Evolutionary conservation across 2,329 filamentous ascomycete species (phyloP).

Genomic region (Emydomyces testavorans): DNA sequence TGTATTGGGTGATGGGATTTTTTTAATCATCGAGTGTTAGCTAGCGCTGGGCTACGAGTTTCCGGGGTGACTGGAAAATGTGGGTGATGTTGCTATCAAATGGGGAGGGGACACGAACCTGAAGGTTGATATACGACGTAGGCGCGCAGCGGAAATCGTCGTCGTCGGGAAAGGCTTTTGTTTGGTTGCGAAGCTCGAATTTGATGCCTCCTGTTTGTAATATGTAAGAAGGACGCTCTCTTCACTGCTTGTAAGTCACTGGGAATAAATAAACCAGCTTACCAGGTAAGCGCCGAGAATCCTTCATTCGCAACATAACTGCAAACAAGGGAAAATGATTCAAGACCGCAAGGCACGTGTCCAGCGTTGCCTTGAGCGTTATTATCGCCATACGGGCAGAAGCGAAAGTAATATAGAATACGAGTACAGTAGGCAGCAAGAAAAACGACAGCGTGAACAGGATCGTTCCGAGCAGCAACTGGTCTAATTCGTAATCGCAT

Average conservation of each 20-base stretch:
- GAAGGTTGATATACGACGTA: conserved; percentile 75
- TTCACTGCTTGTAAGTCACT: background rate
- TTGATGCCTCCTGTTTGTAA: conserved; percentile 58
- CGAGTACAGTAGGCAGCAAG: conserved; percentile 81
- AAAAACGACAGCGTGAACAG: conserved; percentile 94
- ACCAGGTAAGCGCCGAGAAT: conserved; percentile 79
- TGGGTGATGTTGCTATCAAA: background rate
- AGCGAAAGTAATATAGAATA: conserved; percentile 95
- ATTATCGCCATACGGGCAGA: conserved; percentile 92
- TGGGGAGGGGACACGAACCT: conserved; percentile 45
- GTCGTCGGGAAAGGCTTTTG: conserved; percentile 24
- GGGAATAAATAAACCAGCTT: conserved; percentile 22
- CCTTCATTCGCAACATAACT: conserved; percentile 89
- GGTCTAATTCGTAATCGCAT: conserved; percentile 96
- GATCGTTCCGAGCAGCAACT: conserved; percentile 90
- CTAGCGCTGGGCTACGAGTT: conserved; percentile 9
- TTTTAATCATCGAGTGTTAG: too few species aligned
- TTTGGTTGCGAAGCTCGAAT: conserved; percentile 72
- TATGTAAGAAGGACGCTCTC: conserved; percentile 1
- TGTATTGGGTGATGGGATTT: conserved; percentile 27
- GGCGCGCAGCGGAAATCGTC: conserved; percentile 40
- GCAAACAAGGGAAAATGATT: conserved; percentile 98
- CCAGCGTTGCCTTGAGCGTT: conserved; percentile 75
- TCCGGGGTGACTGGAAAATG: background rate
- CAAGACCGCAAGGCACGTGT: conserved; percentile 81